phyloP scores from a whole-genome alignment of 805 yeast species.

The Peterozyma xylosa region DNA sequence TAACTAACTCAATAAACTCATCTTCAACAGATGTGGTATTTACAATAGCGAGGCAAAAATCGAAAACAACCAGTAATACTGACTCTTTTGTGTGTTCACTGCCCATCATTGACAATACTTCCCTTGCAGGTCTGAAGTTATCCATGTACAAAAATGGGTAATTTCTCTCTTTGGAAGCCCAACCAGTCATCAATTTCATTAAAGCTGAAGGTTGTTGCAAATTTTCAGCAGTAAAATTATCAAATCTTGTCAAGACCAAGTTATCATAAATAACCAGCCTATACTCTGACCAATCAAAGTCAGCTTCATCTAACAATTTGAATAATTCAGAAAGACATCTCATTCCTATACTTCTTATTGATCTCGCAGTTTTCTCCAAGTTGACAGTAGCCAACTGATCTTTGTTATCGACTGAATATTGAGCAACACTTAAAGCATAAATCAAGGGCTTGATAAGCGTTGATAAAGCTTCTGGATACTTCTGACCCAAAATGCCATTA shows the following conservation, averaged over 20 bases:
- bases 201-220: conserved; percentile 78
- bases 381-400: conserved; percentile 16
- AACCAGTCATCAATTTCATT: conserved; percentile 52
- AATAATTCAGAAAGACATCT: conserved; percentile 56
- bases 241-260: conserved; percentile 60
- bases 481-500: conserved; percentile 51
- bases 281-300: conserved; percentile 48
- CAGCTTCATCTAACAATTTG: conserved; percentile 35
- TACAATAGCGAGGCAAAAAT: conserved; percentile 43
- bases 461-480: conserved; percentile 39
- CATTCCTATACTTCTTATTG: conserved; percentile 60
- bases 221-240: conserved; percentile 65
- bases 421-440: conserved; percentile 47
- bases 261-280: conserved; percentile 41
- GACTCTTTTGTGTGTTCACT: conserved; percentile 56
- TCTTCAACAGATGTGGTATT: conserved; percentile 30
- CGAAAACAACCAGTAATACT: conserved; percentile 49
- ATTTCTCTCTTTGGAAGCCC: conserved; percentile 43
- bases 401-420: conserved; percentile 26
- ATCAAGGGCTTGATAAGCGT: conserved; percentile 50
- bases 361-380: conserved; percentile 41
- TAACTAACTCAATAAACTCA: conserved; percentile 41
- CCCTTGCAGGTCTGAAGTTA: conserved; percentile 42
- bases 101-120: conserved; percentile 48
- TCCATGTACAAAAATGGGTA: conserved; percentile 48